Evolutionary conservation across 2,329 filamentous ascomycete species (phyloP), one percentile per base, ranked within the genome.

Genomic region (Phialocephala sp.): DNA sequence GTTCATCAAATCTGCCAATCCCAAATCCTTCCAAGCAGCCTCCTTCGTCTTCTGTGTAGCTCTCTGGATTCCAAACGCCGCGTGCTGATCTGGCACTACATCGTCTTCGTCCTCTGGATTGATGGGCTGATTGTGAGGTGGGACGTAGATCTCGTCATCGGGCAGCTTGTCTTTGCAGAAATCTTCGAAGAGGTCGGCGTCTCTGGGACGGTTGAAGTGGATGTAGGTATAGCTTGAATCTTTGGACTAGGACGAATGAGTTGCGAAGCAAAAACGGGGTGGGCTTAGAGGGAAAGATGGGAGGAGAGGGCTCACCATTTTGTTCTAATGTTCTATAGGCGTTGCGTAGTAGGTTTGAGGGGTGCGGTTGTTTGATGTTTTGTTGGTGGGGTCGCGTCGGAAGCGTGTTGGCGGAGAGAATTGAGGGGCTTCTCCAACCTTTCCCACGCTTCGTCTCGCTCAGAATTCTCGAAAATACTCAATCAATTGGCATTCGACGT

Each of bases 91-190:
- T 0, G 92, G 92, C 4, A 95, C 92, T 4, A 95, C 90, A 74
- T 95, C 92, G 75, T 95, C 92, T 79, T 95, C 91, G 76, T 95
- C 92, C 78, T 95, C 92, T 0, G 92, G 92, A 76, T 95, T 94
- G 75, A 93, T 84, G 47, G 92, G 92, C 76, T 93, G 91, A 76
- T 93, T 87, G 68, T 92, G 87, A 8, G 88, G 87, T 39, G 90
- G 87, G n/a, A 96, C 90, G 77, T 91, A 91, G 76, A 95, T 91
- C 64, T 94, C 91, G 79, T 95, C 92, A 67, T 85, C 82, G n/a
- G 89, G 88, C 54, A 91, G 84, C 74, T 84, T 85, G 79, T 90
- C 88, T 75, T 86, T 87, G 83, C 87, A 89, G 75, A 91, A 90
- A 77, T 90, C 88, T 76, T 94, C 92, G 71, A 94, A 90, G 68